Evolutionary conservation across 768 basidiomycete genomes (phyloP).

Genomic region (Mycena rosella): DNA sequence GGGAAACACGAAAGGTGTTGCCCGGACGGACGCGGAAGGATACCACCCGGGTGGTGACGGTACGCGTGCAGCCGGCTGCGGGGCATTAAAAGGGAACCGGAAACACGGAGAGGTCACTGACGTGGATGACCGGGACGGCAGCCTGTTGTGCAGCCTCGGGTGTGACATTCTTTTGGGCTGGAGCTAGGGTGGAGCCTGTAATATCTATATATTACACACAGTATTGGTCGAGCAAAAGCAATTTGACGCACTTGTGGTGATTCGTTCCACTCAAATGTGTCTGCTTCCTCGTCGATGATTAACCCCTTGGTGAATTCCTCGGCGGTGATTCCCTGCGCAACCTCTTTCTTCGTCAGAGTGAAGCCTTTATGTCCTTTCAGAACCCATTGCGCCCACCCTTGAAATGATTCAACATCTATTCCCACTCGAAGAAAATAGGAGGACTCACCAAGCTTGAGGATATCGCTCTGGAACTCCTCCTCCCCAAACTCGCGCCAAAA

Average conservation of each 20-base stretch:
- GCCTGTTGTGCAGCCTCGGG: too few species aligned
- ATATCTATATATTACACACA: too few species aligned
- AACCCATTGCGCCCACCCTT: conserved; percentile 56
- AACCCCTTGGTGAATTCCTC: conserved; percentile 48
- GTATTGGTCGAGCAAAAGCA: too few species aligned
- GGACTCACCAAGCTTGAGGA: conserved; percentile 53
- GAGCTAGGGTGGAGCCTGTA: too few species aligned
- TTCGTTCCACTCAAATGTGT: conserved; percentile 11
- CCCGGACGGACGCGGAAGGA: too few species aligned
- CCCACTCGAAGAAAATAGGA: not conserved
- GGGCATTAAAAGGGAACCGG: too few species aligned
- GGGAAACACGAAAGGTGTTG: too few species aligned
- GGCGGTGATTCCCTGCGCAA: conserved; percentile 49
- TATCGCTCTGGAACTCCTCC: conserved; percentile 55
- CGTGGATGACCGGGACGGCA: too few species aligned
- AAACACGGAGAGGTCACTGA: too few species aligned
- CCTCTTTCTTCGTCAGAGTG: conserved; percentile 51
- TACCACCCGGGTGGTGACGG: too few species aligned
- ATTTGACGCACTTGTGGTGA: not conserved
- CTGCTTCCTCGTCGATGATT: not conserved
- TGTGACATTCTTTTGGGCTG: too few species aligned
- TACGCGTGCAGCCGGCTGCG: too few species aligned
- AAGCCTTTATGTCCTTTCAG: conserved; percentile 59
- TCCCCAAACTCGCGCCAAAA: conserved; percentile 58
- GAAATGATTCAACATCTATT: not conserved